Percentiles rank a stretch among this genome's conserved stretches.
Conservation (phyloP, 169 alveolate genomes). For the Besnoitia besnoiti region DNA sequence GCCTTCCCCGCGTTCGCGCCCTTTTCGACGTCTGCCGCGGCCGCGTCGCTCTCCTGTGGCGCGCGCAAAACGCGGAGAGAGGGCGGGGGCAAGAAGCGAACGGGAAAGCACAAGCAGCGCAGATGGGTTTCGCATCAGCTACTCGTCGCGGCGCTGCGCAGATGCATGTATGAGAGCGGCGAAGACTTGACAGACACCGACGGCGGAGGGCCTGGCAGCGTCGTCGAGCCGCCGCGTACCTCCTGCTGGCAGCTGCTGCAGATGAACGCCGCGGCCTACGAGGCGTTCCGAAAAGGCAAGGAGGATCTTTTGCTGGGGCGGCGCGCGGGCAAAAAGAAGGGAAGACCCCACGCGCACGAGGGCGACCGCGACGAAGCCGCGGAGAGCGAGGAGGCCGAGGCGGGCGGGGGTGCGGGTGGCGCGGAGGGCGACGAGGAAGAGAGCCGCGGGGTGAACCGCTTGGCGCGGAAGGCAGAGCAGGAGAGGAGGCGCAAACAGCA, state of each 20-base stretch:
- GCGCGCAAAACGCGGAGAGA: conserved; percentile 49
- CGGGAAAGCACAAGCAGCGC: conserved; percentile 54
- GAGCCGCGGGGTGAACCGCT: background rate
- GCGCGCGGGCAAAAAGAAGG: too few relatives aligned
- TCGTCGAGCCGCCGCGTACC: conserved; percentile 2
- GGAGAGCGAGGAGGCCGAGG: background rate
- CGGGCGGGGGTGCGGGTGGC: background rate
- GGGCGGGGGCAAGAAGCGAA: conserved; percentile 55
- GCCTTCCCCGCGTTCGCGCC: background rate
- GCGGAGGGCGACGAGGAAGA: background rate
- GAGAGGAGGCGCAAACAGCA: background rate
- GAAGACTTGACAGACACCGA: conserved; percentile 50
- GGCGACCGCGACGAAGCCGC: background rate
- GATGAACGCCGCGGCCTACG: conserved; percentile 46
- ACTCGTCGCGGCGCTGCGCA: conserved; percentile 62
- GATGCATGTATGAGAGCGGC: conserved; percentile 35
- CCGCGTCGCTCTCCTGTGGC: background rate
- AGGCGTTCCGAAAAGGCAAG: conserved; percentile 36
- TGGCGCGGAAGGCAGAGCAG: background rate
- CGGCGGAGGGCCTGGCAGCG: background rate
- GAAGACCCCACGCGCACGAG: background rate
- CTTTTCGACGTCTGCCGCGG: background rate
- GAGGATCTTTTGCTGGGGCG: conserved; percentile 2
- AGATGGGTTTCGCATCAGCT: conserved; percentile 64
- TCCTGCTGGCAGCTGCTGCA: conserved; percentile 62